Conservation (phyloP, 352 stramenopile genomes). For the Phytophthora megakarya region DNA sequence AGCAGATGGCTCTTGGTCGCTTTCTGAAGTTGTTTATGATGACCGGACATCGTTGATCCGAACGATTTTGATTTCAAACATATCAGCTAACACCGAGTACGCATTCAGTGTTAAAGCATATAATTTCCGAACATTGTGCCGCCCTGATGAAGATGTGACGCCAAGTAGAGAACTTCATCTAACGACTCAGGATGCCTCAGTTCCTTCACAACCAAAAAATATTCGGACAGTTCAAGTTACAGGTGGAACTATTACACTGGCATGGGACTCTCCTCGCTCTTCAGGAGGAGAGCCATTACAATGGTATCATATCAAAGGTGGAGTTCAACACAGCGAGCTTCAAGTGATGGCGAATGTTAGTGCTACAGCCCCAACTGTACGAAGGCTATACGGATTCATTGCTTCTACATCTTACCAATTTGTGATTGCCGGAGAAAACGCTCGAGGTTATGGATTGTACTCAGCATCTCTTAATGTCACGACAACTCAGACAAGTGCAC, state of each 20-base stretch:
- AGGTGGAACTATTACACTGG: conserved; percentile 47
- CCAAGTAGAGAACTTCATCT: conserved; percentile 43
- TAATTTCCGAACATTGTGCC: conserved; percentile 54
- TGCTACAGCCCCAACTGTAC: conserved; percentile 3
- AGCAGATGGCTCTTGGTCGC: conserved; percentile 42
- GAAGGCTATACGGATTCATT: conserved; percentile 37
- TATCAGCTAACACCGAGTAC: conserved; percentile 50
- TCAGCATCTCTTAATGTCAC: conserved; percentile 35
- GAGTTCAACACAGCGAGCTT: not conserved
- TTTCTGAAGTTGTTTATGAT: conserved; percentile 44
- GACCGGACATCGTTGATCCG: conserved; percentile 23
- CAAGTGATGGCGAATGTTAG: conserved; percentile 21
- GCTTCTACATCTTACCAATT: conserved; percentile 41
- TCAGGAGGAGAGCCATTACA: conserved; percentile 35
- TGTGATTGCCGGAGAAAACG: conserved; percentile 45
- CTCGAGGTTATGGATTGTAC: conserved; percentile 40
- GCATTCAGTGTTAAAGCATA: conserved; percentile 49
- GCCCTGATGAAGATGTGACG: conserved; percentile 27
- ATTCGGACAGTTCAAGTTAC: conserved; percentile 31
- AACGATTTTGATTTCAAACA: conserved; percentile 34
- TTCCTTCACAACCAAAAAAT: conserved; percentile 51
- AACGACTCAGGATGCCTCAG: conserved; percentile 38
- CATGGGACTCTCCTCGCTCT: conserved; percentile 53
- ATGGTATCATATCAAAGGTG: conserved; percentile 39
- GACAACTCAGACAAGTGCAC: conserved; percentile 37